Evolutionary conservation across 2,329 filamentous ascomycete genomes (phyloP), one percentile per base, ranked within the genome.

Genomic region (Venturia asperata): DNA sequence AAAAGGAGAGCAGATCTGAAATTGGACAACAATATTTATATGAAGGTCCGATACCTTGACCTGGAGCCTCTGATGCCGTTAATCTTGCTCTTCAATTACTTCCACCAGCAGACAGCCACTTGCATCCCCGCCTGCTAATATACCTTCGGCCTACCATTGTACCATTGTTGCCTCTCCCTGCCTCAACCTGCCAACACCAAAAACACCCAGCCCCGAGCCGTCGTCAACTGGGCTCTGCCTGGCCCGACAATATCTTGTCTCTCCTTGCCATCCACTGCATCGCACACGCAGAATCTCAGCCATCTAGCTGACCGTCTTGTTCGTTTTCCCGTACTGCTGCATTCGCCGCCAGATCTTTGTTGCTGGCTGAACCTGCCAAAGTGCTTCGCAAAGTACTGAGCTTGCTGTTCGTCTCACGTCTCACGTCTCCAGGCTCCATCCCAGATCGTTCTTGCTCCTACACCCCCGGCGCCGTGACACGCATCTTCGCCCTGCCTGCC

Each of bases 371-470:
- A 34, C n/a, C n/a, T 39, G 37, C 6, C 37, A 39, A 11, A 39
- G 45, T 56, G 19, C 49, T 10, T 19, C 21, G 13, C 24, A 34
- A 19, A 34, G 9, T 11, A 34, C 49, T 37, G 19, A 5, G 9
- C 11, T 15, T 34, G 49, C 49, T 17, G 6, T 21, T 49, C 19
- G n/a, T 49, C 19, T 24, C 27, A 34, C n/a, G n/a, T n/a, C 24
- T 34, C 11, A 17, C 45, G 45, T 56, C 49, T 34, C 27, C 52
- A 58, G 52, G 15, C 52, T 58, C 52, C 52, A 58, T 58, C 52
- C 52, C 27, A 58, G 30, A 34, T 2, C 1, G 6, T 34, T 56
- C 21, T 9, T 15, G 24, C 6, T 7, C 24, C 13, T 56, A 56
- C 30, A 17, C 3, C 13, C 49, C 5, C 49, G 6, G 10, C 24